Percentiles rank a stretch among this genome's conserved stretches.
phyloP scores from a whole-genome alignment of 495 filamentous ascomycete species.

The Immersiella caudata region DNA sequence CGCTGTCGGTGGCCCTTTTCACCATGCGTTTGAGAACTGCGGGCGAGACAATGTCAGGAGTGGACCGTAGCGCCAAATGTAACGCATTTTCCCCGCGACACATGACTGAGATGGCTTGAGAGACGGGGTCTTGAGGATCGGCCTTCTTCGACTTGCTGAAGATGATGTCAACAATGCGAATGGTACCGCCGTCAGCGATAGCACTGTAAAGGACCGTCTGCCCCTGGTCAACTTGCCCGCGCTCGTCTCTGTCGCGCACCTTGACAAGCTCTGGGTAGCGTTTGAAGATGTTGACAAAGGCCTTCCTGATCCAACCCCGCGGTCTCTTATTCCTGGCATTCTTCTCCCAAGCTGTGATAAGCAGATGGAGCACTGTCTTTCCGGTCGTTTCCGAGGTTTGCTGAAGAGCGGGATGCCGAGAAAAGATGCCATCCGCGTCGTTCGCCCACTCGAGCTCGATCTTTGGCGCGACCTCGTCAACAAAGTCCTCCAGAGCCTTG shows the following conservation, averaged over 20 bases:
- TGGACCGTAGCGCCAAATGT: not conserved
- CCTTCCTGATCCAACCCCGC: not conserved
- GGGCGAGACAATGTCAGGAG: not conserved
- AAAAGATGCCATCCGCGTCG: not conserved
- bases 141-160: not conserved
- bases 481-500: not conserved
- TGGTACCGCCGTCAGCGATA: not conserved
- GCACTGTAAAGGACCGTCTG: conserved; percentile 5
- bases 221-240: not conserved
- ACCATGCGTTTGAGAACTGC: not conserved
- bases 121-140: not conserved
- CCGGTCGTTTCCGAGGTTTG: not conserved
- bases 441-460: not conserved
- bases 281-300: not conserved
- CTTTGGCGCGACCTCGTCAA: not conserved
- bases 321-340: not conserved
- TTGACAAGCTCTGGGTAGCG: not conserved
- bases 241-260: not conserved
- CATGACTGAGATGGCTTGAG: conserved; percentile 6
- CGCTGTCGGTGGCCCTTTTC: not conserved
- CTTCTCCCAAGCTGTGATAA: not conserved
- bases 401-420: not conserved
- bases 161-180: not conserved
- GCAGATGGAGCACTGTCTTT: not conserved
- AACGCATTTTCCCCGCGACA: not conserved